Evolutionary conservation across 331 rosid species (phyloP).

Genomic region (Quercus phellos): DNA sequence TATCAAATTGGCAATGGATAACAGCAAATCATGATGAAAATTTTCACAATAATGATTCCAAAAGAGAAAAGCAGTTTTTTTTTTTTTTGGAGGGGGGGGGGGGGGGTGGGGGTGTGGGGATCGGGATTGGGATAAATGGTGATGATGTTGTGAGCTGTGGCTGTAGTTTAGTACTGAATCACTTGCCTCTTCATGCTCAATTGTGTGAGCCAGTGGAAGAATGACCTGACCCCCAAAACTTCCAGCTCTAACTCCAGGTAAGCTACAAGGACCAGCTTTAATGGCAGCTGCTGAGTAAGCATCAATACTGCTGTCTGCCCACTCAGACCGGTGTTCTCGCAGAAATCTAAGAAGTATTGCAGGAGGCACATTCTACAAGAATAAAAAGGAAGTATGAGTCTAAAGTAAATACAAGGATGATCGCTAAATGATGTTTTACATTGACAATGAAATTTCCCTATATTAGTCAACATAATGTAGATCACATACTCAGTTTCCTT

Average conservation of each 20-base stretch:
- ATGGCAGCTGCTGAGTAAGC: conserved; percentile 94
- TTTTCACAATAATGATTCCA: background rate
- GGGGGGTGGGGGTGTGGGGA: background rate
- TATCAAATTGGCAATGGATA: background rate
- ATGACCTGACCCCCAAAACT: conserved; percentile 90
- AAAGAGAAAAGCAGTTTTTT: background rate
- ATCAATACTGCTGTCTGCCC: conserved; percentile 98
- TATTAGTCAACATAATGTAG: background rate
- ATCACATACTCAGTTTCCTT: background rate
- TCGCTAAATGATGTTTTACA: background rate
- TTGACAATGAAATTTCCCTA: background rate
- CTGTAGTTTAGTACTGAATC: background rate
- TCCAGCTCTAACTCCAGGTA: conserved; percentile 66
- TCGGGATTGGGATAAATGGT: background rate
- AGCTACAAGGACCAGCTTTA: conserved; percentile 78
- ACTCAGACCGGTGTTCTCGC: conserved; percentile 93
- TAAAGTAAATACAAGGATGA: background rate
- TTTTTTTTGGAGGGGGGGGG: background rate
- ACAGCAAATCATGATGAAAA: background rate
- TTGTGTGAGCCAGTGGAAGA: conserved; percentile 94
- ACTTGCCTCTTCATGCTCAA: conserved; percentile 96
- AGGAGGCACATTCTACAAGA: conserved; percentile 85
- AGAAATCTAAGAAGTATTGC: conserved; percentile 89
- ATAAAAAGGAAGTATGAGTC: conserved; percentile 12
- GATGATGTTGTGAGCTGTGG: no score